Conservation (phyloP, 192 early-diverging fungal species). For the Podila verticillata region DNA sequence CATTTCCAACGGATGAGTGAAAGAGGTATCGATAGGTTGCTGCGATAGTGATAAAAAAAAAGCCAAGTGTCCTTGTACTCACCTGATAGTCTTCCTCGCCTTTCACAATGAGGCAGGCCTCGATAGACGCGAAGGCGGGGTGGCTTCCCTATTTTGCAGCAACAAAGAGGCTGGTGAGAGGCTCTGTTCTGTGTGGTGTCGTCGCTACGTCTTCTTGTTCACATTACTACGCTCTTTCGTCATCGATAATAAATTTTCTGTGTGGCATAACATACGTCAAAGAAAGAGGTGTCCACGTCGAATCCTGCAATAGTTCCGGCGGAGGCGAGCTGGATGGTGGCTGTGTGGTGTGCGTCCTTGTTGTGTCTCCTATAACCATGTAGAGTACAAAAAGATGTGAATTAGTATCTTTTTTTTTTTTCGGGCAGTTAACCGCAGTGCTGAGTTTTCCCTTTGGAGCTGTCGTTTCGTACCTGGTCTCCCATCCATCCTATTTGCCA, state of each 20-base stretch:
- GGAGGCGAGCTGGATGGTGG: conserved; percentile 86
- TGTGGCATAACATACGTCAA: conserved; percentile 93
- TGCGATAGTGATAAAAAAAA: not conserved
- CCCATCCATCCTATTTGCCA: conserved; percentile 44
- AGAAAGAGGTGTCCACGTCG: conserved; percentile 92
- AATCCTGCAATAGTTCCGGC: conserved; percentile 83
- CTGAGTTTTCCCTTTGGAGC: not conserved
- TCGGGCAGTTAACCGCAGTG: not conserved
- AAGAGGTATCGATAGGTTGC: too few relatives aligned
- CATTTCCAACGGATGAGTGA: conserved; percentile 52
- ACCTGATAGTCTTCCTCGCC: conserved; percentile 56
- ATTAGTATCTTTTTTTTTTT: not conserved
- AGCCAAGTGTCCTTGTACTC: conserved; percentile 43
- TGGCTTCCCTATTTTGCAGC: conserved; percentile 83
- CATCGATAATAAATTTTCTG: conserved; percentile 31
- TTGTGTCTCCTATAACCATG: conserved; percentile 39
- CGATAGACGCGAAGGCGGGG: conserved; percentile 75
- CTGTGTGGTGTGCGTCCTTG: conserved; percentile 46
- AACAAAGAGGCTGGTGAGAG: not conserved
- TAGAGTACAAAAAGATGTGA: not conserved
- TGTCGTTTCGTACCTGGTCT: conserved; percentile 27
- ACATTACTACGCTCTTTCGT: conserved; percentile 13
- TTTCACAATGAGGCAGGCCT: conserved; percentile 64
- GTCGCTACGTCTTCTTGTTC: not conserved
- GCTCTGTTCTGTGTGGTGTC: too few relatives aligned